These are phyloP conservation scores for Gamsiella multidivaricata DNA, from an alignment of 192 early-diverging fungal species.

Conservation along the genomic window DNA sequence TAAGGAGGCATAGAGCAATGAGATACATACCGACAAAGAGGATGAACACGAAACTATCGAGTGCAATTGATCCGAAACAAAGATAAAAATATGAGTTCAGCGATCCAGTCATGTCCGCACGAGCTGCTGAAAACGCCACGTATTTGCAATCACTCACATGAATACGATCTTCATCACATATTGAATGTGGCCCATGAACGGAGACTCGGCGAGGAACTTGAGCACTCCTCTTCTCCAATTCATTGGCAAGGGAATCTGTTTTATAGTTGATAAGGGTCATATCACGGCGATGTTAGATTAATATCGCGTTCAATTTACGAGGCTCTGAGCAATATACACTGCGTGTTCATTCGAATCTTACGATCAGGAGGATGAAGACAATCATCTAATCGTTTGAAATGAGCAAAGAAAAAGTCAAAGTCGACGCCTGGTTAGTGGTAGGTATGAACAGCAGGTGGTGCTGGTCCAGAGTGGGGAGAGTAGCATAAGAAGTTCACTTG, in stretches of 20 bases:
- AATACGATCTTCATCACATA: slow-evolving; percentile 63
- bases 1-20: background rate
- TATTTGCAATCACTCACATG: slow-evolving; percentile 48
- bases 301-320: too few relatives aligned
- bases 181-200: slow-evolving; percentile 55
- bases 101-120: background rate
- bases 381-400: slow-evolving; percentile 51
- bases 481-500: slow-evolving; percentile 27
- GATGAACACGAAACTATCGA: slow-evolving; percentile 61
- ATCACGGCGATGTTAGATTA: slow-evolving; percentile 1
- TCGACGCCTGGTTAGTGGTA: background rate
- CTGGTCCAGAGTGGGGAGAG: background rate
- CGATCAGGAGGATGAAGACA: slow-evolving; percentile 51
- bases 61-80: background rate
- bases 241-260: slow-evolving; percentile 64
- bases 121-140: background rate
- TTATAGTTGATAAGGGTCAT: too few relatives aligned
- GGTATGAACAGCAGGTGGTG: background rate
- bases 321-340: too few relatives aligned
- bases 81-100: background rate
- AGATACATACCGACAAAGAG: slow-evolving; percentile 62
- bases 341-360: slow-evolving; percentile 25
- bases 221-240: slow-evolving; percentile 59
- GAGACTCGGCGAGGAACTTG: slow-evolving; percentile 58
- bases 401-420: background rate